Percentiles rank a stretch among this genome's conserved stretches.
Evolutionary conservation across 352 stramenopile genomes (phyloP).

Genomic region (Thalassiosira mediterranea): DNA sequence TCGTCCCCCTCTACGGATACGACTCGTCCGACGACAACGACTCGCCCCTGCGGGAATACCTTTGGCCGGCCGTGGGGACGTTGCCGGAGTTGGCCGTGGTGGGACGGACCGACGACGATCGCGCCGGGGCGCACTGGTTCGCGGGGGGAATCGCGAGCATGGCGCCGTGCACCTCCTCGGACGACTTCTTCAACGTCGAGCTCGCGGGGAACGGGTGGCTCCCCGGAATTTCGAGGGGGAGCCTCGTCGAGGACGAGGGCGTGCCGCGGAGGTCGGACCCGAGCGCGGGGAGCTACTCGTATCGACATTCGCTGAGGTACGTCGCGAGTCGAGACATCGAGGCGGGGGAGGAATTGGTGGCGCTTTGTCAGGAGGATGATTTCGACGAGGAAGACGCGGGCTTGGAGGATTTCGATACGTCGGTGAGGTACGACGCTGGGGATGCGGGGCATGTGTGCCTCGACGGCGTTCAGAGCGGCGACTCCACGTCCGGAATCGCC

Average conservation of each 20-base stretch:
- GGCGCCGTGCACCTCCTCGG: slow-evolving; percentile 46
- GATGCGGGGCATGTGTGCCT: slow-evolving; percentile 28
- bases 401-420: slow-evolving; percentile 7
- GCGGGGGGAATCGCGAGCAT: slow-evolving; percentile 30
- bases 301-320: slow-evolving; percentile 32
- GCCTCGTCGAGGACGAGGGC: slow-evolving; percentile 14
- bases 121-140: slow-evolving; percentile 32
- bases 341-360: slow-evolving; percentile 25
- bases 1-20: slow-evolving; percentile 35
- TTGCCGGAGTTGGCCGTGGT: slow-evolving; percentile 14
- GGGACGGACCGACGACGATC: slow-evolving; percentile 9
- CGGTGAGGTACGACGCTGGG: slow-evolving; percentile 13
- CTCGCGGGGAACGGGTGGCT: slow-evolving; percentile 14
- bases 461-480: slow-evolving; percentile 16
- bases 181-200: slow-evolving; percentile 56
- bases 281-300: slow-evolving; percentile 43
- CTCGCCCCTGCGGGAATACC: slow-evolving; percentile 24
- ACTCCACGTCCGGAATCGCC: slow-evolving; percentile 10
- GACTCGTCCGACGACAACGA: slow-evolving; percentile 12
- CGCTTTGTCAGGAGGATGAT: slow-evolving; percentile 25
- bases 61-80: slow-evolving; percentile 10
- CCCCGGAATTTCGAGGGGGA: slow-evolving; percentile 7
- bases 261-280: slow-evolving; percentile 26
- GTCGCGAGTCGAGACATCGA: slow-evolving; percentile 49
- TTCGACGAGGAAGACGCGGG: slow-evolving; percentile 12